Conservation (phyloP, 192 early-diverging fungal species). For the Entophlyctis luteolus region DNA sequence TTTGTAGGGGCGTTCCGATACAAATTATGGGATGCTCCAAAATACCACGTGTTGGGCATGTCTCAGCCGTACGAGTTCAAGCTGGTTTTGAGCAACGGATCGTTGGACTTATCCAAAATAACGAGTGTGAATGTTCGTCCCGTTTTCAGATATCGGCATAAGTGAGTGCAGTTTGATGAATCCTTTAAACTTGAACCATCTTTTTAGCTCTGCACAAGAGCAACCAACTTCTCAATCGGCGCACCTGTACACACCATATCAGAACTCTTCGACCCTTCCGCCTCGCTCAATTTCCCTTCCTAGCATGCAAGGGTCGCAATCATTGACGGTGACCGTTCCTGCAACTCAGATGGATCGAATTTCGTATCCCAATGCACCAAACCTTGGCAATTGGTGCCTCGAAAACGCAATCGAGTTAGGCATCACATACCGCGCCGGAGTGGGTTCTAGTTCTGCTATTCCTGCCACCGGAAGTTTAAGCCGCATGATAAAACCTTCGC, state of each 20-base stretch:
- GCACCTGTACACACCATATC: constrained; percentile 17
- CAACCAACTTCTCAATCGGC: not conserved
- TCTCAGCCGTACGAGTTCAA: constrained; percentile 1
- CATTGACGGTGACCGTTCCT: not conserved
- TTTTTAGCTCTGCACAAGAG: not conserved
- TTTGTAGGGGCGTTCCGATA: constrained; percentile 10
- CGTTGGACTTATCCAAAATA: constrained; percentile 2
- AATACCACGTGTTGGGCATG: constrained; percentile 4
- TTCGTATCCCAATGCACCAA: constrained; percentile 8
- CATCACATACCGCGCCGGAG: not conserved
- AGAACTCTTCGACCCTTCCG: not conserved
- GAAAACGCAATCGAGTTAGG: constrained; percentile 12
- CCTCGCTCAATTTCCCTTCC: not conserved
- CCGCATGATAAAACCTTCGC: not conserved
- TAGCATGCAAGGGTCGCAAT: not conserved
- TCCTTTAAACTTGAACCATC: not conserved
- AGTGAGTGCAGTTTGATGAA: not conserved
- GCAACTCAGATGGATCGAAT: not conserved
- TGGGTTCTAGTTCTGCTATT: not conserved
- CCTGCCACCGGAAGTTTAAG: not conserved
- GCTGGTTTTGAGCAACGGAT: not conserved
- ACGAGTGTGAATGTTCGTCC: not conserved
- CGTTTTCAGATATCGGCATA: constrained; percentile 8
- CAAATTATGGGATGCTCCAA: constrained; percentile 14
- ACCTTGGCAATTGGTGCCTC: constrained; percentile 15